A percentile compares a stretch with the other conserved stretches of the same genome.
phyloP scores from a whole-genome alignment of 1,284 basidiomycete genomes.

The Rhodotorula glutinis region DNA sequence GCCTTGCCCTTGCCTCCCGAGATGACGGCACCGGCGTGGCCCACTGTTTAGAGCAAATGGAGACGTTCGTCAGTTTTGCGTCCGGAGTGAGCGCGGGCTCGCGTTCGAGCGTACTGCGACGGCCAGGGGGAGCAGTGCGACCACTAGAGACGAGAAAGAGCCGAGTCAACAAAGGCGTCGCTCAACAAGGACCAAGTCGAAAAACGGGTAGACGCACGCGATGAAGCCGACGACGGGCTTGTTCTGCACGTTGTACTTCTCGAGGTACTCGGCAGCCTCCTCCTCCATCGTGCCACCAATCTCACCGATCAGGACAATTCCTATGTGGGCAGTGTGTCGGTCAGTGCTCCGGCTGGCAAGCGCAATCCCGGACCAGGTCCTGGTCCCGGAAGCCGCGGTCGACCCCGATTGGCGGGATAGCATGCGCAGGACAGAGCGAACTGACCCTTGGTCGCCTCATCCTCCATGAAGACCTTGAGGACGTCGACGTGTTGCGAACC shows the following conservation, averaged over 20 bases:
- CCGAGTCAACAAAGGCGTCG: too few relatives aligned
- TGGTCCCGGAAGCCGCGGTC: too few relatives aligned
- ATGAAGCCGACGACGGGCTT: conserved; percentile 99
- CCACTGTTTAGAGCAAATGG: conserved; percentile 46
- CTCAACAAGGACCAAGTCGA: too few relatives aligned
- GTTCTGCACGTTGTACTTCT: conserved; percentile 86
- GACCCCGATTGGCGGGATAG: too few relatives aligned
- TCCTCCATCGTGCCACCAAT: conserved; percentile 99
- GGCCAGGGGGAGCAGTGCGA: conserved; percentile 87
- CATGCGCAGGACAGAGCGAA: neutral
- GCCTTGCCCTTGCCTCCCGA: conserved; percentile 97
- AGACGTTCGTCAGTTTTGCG: neutral
- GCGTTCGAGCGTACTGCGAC: conserved; percentile 66
- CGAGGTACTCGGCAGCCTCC: conserved; percentile 86
- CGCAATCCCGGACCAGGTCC: too few relatives aligned
- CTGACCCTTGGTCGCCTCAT: conserved; percentile 79
- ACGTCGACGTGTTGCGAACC: conserved; percentile 94
- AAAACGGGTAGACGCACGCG: conserved; percentile 67
- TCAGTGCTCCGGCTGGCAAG: neutral
- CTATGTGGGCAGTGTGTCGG: conserved; percentile 49
- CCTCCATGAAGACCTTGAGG: conserved; percentile 92
- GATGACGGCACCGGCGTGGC: conserved; percentile 97
- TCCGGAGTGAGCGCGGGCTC: too few relatives aligned
- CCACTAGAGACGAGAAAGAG: too few relatives aligned
- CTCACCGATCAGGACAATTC: conserved; percentile 97